phyloP scores from a whole-genome alignment of 441 rosid species.

The Monsonia emarginata region DNA sequence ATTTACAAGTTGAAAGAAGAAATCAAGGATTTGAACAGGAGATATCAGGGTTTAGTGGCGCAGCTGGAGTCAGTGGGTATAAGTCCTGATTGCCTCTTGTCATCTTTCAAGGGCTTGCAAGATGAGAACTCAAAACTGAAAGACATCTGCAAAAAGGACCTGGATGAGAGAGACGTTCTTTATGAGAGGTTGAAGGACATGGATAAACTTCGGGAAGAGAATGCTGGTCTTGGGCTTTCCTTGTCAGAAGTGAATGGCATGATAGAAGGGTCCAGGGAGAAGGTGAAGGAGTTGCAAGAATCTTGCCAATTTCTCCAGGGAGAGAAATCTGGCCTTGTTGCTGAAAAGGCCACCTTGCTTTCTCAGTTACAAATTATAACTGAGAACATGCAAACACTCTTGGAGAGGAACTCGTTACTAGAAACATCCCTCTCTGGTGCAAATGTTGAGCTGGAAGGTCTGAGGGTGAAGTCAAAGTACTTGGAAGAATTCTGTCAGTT shows the following conservation, averaged over 20 bases:
- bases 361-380: conserved; percentile 77
- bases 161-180: conserved; percentile 34
- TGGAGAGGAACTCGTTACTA: conserved; percentile 42
- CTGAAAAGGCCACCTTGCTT: conserved; percentile 49
- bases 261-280: conserved; percentile 39
- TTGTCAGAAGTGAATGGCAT: conserved; percentile 41
- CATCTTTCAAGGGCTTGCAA: conserved; percentile 48
- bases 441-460: conserved; percentile 50
- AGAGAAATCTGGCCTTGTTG: conserved; percentile 41
- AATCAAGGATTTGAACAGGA: conserved; percentile 30
- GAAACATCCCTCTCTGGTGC: conserved; percentile 48
- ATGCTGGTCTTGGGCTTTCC: conserved; percentile 40
- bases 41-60: conserved; percentile 35
- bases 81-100: conserved; percentile 33
- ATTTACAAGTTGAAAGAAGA: conserved; percentile 37
- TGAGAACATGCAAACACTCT: conserved; percentile 52
- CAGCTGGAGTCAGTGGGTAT: conserved; percentile 48
- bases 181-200: conserved; percentile 35
- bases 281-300: conserved; percentile 39
- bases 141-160: conserved; percentile 28
- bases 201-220: conserved; percentile 39
- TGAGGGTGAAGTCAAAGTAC: conserved; percentile 50
- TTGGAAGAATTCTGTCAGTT: conserved; percentile 51
- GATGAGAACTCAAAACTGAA: conserved; percentile 43
- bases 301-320: conserved; percentile 50